phyloP scores from a whole-genome alignment of 2,329 filamentous ascomycete species.

The Thelonectria blattea region DNA sequence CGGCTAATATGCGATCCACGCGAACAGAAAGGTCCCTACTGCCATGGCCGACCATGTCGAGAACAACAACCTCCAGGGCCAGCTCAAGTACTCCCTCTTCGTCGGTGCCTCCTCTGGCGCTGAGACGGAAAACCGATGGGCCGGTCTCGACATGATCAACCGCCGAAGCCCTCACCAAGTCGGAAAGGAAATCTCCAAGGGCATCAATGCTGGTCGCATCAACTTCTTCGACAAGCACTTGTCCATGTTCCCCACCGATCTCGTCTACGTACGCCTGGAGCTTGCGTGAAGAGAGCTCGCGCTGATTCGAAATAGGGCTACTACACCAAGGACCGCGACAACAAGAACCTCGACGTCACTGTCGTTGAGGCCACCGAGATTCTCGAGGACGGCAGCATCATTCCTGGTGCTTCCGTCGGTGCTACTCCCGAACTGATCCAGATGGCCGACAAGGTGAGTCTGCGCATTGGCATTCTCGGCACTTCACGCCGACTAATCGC shows the following conservation, averaged over 20 bases:
- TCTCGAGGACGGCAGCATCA: conserved; percentile 86
- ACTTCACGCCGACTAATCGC: not conserved
- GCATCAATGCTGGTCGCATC: conserved; percentile 87
- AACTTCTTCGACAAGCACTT: conserved; percentile 94
- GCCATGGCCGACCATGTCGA: conserved; percentile 89
- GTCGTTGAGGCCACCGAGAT: conserved; percentile 88
- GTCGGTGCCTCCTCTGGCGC: conserved; percentile 89
- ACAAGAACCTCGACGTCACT: conserved; percentile 79
- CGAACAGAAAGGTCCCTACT: conserved; percentile 76
- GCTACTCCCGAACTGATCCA: conserved; percentile 86
- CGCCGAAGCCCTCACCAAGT: conserved; percentile 85
- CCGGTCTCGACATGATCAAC: conserved; percentile 88
- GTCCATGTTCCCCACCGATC: conserved; percentile 87
- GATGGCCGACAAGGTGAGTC: conserved; percentile 79
- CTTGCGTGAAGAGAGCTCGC: not conserved
- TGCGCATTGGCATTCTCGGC: not conserved
- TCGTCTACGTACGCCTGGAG: conserved; percentile 69
- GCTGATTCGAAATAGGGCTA: conserved; percentile 60
- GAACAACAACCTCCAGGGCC: conserved; percentile 80
- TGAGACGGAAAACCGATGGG: conserved; percentile 92
- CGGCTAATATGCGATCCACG: conserved; percentile 20
- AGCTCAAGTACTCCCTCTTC: conserved; percentile 86
- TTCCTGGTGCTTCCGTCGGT: conserved; percentile 84
- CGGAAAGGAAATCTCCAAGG: conserved; percentile 87
- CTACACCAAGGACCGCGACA: conserved; percentile 81